Conservation (phyloP, 1,284 basidiomycete genomes). For the Tilletia horrida region DNA sequence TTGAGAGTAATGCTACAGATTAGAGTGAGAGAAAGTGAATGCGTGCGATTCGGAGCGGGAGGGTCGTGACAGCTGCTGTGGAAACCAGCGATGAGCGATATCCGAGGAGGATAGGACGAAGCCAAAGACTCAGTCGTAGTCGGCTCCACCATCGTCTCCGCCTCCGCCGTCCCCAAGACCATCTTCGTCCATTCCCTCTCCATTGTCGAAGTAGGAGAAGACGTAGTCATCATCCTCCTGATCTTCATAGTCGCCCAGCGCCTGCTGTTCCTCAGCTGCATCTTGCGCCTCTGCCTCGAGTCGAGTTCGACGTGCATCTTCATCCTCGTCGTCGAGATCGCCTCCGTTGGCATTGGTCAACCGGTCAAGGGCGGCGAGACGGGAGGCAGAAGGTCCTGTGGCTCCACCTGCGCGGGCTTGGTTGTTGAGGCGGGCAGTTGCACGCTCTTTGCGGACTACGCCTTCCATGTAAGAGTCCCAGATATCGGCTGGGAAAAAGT, state of each 20-base stretch:
- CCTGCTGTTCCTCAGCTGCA: slow-evolving; percentile 34
- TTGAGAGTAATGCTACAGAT: no score
- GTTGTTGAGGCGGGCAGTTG: neutral
- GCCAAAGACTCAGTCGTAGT: slow-evolving; percentile 25
- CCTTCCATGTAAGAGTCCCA: slow-evolving; percentile 50
- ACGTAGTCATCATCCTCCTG: slow-evolving; percentile 53
- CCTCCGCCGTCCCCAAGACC: slow-evolving; percentile 37
- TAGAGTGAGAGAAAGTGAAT: no score
- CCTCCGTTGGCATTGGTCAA: neutral
- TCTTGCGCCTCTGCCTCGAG: slow-evolving; percentile 29
- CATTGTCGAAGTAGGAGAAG: slow-evolving; percentile 54
- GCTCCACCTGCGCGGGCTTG: neutral
- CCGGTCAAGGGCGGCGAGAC: slow-evolving; percentile 4
- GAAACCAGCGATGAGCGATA: no score
- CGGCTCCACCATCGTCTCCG: slow-evolving; percentile 43
- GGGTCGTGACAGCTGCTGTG: no score
- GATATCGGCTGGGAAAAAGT: slow-evolving; percentile 46
- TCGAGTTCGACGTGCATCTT: slow-evolving; percentile 22
- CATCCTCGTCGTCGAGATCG: slow-evolving; percentile 38
- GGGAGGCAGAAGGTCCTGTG: neutral
- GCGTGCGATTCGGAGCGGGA: no score
- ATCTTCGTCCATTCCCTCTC: slow-evolving; percentile 47
- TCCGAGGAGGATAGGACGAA: no score
- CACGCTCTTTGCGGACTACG: slow-evolving; percentile 35
- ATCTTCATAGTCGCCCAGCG: slow-evolving; percentile 49